phyloP scores from a whole-genome alignment of 1,284 basidiomycete species.

The Cronartium quercuum region DNA sequence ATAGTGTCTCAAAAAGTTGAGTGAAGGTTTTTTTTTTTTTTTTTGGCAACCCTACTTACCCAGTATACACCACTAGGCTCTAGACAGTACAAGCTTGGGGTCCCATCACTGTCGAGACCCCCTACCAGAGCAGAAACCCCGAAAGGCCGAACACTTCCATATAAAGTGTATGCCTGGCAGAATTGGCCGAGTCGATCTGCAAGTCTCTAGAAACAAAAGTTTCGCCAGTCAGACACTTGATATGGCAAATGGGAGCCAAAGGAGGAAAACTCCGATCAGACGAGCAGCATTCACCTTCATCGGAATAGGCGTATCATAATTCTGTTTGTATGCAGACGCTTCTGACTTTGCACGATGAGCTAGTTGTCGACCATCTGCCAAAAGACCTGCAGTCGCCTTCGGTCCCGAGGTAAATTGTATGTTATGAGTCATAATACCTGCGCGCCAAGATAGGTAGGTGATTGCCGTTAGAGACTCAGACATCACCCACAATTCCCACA shows the following conservation, averaged over 20 bases:
- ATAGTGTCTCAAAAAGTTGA: slow-evolving; percentile 17
- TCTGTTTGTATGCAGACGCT: slow-evolving; percentile 67
- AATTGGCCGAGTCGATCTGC: slow-evolving; percentile 80
- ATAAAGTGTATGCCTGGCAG: slow-evolving; percentile 92
- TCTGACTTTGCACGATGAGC: slow-evolving; percentile 80
- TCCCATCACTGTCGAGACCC: slow-evolving; percentile 76
- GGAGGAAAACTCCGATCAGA: background rate
- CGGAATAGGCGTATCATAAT: slow-evolving; percentile 68
- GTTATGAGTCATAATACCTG: background rate
- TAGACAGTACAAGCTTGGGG: slow-evolving; percentile 76
- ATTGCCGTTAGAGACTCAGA: background rate
- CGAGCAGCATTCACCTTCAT: slow-evolving; percentile 60
- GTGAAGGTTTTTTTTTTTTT: background rate
- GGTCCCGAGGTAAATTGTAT: background rate
- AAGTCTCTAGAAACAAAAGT: slow-evolving; percentile 57
- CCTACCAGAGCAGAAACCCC: slow-evolving; percentile 89
- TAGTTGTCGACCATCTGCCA: slow-evolving; percentile 88
- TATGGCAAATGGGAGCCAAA: background rate
- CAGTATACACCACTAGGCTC: slow-evolving; percentile 93
- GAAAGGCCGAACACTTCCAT: slow-evolving; percentile 95
- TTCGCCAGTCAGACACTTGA: background rate
- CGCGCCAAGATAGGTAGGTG: background rate
- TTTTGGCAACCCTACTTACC: slow-evolving; percentile 53
- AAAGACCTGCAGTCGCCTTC: slow-evolving; percentile 83
- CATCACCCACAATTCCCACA: slow-evolving; percentile 68